phyloP scores from a whole-genome alignment of 2,329 filamentous ascomycete genomes.

The Arachnopeziza araneosa region DNA sequence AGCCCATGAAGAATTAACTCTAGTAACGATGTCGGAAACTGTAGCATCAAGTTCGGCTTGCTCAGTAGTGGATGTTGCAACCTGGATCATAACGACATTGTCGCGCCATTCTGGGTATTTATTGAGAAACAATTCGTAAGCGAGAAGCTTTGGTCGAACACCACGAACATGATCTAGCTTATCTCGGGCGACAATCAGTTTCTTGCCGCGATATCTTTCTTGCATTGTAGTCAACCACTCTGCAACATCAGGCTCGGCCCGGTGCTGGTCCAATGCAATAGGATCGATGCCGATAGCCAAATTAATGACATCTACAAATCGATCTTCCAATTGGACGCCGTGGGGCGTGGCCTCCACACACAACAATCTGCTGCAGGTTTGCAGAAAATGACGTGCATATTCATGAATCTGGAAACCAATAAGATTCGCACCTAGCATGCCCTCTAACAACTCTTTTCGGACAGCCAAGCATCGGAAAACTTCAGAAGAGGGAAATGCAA shows the following conservation, averaged over 20 bases:
- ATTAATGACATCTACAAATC: constrained; percentile 83
- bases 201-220: constrained; percentile 82
- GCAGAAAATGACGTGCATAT: constrained; percentile 89
- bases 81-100: constrained; percentile 86
- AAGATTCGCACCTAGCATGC: constrained; percentile 87
- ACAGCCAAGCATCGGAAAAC: constrained; percentile 89
- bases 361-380: constrained; percentile 88
- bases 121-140: constrained; percentile 87
- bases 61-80: constrained; percentile 85
- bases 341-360: constrained; percentile 85
- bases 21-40: constrained; percentile 88
- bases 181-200: constrained; percentile 85
- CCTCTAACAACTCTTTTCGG: constrained; percentile 80
- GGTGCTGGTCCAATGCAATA: constrained; percentile 63
- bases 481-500: constrained; percentile 92
- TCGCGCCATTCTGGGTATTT: constrained; percentile 87
- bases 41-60: constrained; percentile 82
- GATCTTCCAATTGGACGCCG: constrained; percentile 84
- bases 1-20: constrained; percentile 87
- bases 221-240: constrained; percentile 76
- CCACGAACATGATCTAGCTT: constrained; percentile 91
- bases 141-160: constrained; percentile 86
- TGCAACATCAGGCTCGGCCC: constrained; percentile 65
- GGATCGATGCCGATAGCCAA: constrained; percentile 91
- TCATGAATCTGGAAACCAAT: constrained; percentile 92